phyloP scores from a whole-genome alignment of 139 green algal genomes.

The Chlamydomonas eustigma region DNA sequence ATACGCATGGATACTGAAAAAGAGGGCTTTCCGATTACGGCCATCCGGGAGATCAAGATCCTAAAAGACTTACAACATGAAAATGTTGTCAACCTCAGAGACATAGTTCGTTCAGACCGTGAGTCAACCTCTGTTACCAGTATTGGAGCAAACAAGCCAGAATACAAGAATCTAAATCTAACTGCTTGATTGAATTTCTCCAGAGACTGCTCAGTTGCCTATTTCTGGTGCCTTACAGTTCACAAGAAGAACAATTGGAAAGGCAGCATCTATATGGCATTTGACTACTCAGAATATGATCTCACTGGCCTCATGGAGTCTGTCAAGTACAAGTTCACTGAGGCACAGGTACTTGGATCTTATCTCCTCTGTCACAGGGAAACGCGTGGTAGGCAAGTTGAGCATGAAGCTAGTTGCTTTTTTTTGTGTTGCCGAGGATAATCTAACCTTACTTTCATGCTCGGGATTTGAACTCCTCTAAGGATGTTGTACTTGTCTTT shows the following conservation, averaged over 20 bases:
- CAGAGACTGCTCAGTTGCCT: background rate
- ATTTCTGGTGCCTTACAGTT: conserved; percentile 33
- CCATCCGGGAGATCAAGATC: conserved; percentile 98
- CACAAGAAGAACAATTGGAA: conserved; percentile 82
- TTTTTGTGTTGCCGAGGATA: no score
- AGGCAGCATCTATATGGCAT: conserved; percentile 97
- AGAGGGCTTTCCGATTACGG: conserved; percentile 98
- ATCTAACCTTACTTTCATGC: no score
- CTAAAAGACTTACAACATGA: conserved; percentile 81
- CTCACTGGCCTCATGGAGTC: conserved; percentile 89
- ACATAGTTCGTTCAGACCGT: conserved; percentile 91
- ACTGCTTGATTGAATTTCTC: conserved; percentile 79
- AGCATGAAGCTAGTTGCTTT: no score
- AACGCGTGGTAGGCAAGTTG: no score
- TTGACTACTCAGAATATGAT: conserved; percentile 99
- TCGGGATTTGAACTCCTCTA: no score
- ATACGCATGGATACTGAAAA: conserved; percentile 99
- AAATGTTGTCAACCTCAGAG: conserved; percentile 93
- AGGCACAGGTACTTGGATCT: conserved; percentile 68
- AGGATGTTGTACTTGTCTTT: no score
- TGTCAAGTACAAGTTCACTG: conserved; percentile 57
- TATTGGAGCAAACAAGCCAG: no score
- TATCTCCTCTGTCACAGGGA: no score
- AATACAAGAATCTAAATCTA: no score
- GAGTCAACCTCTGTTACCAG: no score